A percentile compares a stretch with the other conserved stretches of the same genome.
Conservation (phyloP, 225 moss, liverwort and hornwort species). For the Takakia lepidozioides region DNA sequence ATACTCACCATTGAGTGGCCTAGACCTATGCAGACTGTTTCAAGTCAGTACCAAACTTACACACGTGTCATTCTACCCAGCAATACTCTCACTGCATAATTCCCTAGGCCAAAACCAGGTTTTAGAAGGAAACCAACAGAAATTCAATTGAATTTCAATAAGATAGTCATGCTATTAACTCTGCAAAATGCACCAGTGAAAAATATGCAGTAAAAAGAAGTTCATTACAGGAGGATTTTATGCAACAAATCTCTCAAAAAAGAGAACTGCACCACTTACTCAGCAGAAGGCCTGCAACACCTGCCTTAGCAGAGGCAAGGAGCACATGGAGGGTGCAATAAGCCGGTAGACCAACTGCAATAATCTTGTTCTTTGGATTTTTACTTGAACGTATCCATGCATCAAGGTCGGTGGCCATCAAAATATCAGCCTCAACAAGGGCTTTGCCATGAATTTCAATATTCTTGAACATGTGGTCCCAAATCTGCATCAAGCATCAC, state of each 20-base stretch:
- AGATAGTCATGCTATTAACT: too few species aligned
- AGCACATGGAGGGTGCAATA: slow-evolving; percentile 43
- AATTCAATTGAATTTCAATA: too few species aligned
- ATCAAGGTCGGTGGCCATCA: slow-evolving; percentile 42
- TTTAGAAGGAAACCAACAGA: too few species aligned
- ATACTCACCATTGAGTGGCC: too few species aligned
- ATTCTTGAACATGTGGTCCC: slow-evolving; percentile 56
- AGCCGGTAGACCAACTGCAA: slow-evolving; percentile 59
- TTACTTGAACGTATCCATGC: slow-evolving; percentile 45
- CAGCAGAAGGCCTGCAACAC: slow-evolving; percentile 47
- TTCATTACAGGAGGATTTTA: neutral
- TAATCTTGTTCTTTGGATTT: slow-evolving; percentile 47
- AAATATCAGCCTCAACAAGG: slow-evolving; percentile 41
- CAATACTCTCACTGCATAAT: too few species aligned
- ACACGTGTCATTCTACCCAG: too few species aligned
- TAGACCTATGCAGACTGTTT: too few species aligned
- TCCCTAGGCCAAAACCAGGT: too few species aligned
- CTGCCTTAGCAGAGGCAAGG: slow-evolving; percentile 49
- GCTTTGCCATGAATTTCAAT: slow-evolving; percentile 45
- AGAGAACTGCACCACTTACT: slow-evolving; percentile 32
- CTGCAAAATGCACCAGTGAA: too few species aligned
- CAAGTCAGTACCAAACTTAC: too few species aligned
- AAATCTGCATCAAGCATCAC: slow-evolving; percentile 39
- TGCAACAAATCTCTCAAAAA: neutral
- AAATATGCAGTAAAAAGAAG: neutral